Percentiles rank a stretch among this genome's conserved stretches.
Conservation (phyloP, 2,329 filamentous ascomycete species). For the Xylaria sp. region DNA sequence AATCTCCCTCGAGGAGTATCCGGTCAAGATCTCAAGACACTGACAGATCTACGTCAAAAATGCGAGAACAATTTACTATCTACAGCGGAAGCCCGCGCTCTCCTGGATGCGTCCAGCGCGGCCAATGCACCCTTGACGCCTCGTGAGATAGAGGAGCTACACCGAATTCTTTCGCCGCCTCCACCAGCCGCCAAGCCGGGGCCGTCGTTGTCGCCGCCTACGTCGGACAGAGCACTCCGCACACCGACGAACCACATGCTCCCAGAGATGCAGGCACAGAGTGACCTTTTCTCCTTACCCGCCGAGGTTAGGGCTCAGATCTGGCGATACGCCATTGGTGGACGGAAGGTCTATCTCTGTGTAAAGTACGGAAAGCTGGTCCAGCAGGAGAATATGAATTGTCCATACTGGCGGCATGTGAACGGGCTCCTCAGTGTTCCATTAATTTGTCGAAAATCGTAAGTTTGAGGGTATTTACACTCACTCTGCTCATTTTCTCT, state of each 20-base stretch:
- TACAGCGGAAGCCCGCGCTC: constrained; percentile 25
- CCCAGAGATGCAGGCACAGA: constrained; percentile 23
- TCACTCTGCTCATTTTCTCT: neutral
- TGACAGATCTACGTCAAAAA: constrained; percentile 27
- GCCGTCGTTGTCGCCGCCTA: constrained; percentile 7
- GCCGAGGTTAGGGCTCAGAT: constrained; percentile 26
- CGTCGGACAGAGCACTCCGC: constrained; percentile 11
- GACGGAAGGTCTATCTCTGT: constrained; percentile 24
- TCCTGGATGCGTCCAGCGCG: constrained; percentile 23
- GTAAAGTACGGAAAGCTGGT: constrained; percentile 23
- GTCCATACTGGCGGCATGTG: constrained; percentile 28
- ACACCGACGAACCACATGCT: constrained; percentile 31
- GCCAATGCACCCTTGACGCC: constrained; percentile 22
- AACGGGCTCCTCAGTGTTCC: constrained; percentile 23
- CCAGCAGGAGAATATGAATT: constrained; percentile 25
- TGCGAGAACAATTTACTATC: constrained; percentile 22
- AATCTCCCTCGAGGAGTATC: neutral
- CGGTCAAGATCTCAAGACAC: constrained; percentile 12
- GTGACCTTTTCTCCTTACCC: constrained; percentile 26
- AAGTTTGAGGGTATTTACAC: constrained; percentile 3
- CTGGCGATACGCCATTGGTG: constrained; percentile 26
- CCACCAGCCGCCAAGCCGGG: constrained; percentile 3
- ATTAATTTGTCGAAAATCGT: constrained; percentile 29
- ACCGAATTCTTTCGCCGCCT: constrained; percentile 25
- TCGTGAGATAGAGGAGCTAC: constrained; percentile 29